phyloP scores from a whole-genome alignment of 2,329 filamentous ascomycete genomes.

The Botrytis paeoniae region DNA sequence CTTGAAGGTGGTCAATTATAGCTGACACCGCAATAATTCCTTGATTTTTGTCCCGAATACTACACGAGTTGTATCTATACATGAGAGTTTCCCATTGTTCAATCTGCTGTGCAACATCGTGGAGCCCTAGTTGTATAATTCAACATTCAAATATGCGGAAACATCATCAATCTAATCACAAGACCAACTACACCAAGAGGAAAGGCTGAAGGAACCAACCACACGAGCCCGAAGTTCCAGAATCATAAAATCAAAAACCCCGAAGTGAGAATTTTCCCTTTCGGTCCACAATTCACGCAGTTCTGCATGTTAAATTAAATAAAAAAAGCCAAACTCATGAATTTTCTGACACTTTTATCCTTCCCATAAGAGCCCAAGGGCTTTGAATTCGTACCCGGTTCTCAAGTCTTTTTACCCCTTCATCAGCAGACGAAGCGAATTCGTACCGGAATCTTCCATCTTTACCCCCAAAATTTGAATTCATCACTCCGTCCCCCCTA shows the following conservation, averaged over 20 bases:
- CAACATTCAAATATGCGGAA: conserved; percentile 9
- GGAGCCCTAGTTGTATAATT: not conserved
- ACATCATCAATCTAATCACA: conserved; percentile 16
- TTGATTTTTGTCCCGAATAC: not conserved
- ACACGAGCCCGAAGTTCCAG: conserved; percentile 6
- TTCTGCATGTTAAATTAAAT: conserved; percentile 2
- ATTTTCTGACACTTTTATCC: not conserved
- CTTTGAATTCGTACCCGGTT: not conserved
- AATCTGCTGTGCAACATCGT: conserved; percentile 18
- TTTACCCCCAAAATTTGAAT: not conserved
- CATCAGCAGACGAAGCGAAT: conserved; percentile 18
- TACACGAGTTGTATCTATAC: not conserved
- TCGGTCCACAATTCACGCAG: conserved; percentile 10
- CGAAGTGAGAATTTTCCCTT: conserved; percentile 11
- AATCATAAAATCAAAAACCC: not conserved
- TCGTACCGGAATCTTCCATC: conserved; percentile 4
- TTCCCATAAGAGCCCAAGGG: conserved; percentile 12
- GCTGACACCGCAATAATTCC: conserved; percentile 8
- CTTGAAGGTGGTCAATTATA: conserved; percentile 12
- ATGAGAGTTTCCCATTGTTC: not conserved
- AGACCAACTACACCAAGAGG: conserved; percentile 17
- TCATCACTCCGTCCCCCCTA: not conserved
- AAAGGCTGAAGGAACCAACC: conserved; percentile 15
- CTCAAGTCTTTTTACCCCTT: conserved; percentile 3
- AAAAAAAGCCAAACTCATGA: not conserved